Evolutionary conservation across 129 eudicot genomes (phyloP), one percentile per base, ranked within the genome.

Genomic region (Centaurea solstitialis): DNA sequence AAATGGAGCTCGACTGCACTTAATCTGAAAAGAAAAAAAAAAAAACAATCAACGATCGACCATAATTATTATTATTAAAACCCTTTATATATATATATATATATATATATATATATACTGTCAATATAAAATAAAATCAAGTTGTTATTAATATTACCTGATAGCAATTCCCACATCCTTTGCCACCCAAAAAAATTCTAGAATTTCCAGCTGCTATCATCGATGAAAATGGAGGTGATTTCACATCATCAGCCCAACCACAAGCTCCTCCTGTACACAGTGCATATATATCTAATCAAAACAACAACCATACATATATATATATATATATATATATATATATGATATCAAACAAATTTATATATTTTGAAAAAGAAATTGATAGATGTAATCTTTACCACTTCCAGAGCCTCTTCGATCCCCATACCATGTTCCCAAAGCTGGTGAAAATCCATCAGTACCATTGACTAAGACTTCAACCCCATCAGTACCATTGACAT

Each of bases 381-480:
- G 0, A 69, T 0, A 9, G 41, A 11, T 21, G 20, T 65, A 73
- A 20, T 61, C 21, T 15, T 38, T 86, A 86, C 90, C 87, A 73
- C 86, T 80, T 80, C 90, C 87, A 2, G 87, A 23, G 28, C 87
- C 87, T 2, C 4, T 50, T 0, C 81, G 70, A 12, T 26, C 43
- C 43, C 88, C 90, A 70, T 87, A 87, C 88, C 87, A 87, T 7
- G 90, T 84, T 41, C 86, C 90, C 47, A 87, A 77, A 73, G 86
- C 87, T 0, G 81, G 76, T 23, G 83, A 68, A 66, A 82, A 82
- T 12, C 74, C 75, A 12, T 24, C 40, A n/a, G n/a, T n/a, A 26
- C 22, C 38, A 20, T 75, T 47, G 5, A 15, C 69, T 74, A 74
- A 45, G 26, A 50, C 6, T 23, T 74, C 53, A 9, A 38, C n/a